Conservation (phyloP, 1,139 yeast species). For the Pichia sp. region DNA sequence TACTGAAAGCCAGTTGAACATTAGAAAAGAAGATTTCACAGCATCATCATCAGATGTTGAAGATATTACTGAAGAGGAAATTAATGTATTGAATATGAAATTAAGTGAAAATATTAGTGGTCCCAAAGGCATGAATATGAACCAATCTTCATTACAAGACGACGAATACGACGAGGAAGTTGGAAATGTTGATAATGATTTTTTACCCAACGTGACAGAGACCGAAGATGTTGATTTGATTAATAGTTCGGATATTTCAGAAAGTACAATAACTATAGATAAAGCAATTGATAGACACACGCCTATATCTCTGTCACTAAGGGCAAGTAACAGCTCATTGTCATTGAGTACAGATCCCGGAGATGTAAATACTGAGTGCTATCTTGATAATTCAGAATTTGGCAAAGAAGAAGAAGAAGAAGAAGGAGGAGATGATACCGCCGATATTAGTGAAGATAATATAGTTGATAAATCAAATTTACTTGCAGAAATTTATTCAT, state of each 20-base stretch:
- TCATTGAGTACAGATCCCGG: conserved; percentile 13
- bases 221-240: conserved; percentile 10
- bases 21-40: conserved; percentile 5
- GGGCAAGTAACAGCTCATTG: conserved; percentile 4
- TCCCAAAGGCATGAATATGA: background rate
- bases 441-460: conserved; percentile 1
- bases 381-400: background rate
- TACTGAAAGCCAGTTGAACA: background rate
- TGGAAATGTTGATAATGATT: background rate
- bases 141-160: conserved; percentile 10
- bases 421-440: background rate
- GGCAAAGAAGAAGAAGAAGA: background rate
- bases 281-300: background rate
- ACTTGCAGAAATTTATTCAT: conserved; percentile 17
- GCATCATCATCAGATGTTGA: conserved; percentile 16
- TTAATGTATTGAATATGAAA: conserved; percentile 9
- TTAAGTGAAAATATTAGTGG: background rate
- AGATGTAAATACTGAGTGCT: conserved; percentile 15
- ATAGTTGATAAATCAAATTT: conserved; percentile 13
- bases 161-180: conserved; percentile 10
- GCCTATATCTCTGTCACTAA: conserved; percentile 1
- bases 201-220: conserved; percentile 9
- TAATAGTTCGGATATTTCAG: conserved; percentile 10
- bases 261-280: conserved; percentile 11
- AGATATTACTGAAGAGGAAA: conserved; percentile 13